Evolutionary conservation across 202 grass and related monocot species (phyloP).

Genomic region (Hordeum pubiflorum): DNA sequence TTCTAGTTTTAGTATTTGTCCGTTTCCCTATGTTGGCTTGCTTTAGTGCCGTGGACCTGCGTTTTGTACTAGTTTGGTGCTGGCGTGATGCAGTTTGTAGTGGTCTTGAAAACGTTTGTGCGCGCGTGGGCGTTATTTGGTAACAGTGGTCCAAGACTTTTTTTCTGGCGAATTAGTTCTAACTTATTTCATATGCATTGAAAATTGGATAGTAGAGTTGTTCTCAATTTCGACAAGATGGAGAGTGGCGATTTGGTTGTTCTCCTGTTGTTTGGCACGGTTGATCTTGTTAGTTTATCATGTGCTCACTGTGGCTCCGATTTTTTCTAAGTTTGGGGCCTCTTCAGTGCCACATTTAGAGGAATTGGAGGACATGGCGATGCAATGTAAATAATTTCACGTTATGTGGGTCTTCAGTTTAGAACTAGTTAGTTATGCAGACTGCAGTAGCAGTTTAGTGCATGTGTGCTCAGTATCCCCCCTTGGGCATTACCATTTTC

Average conservation of each 20-base stretch:
- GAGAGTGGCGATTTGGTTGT: background rate
- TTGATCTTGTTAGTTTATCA: background rate
- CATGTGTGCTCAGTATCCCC: background rate
- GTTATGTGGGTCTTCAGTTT: background rate
- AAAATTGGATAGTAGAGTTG: background rate
- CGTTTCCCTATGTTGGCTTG: constrained; percentile 10
- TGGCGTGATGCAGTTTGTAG: constrained; percentile 9
- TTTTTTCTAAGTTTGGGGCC: background rate
- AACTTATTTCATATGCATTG: background rate
- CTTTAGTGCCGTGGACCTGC: constrained; percentile 19
- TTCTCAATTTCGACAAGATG: background rate
- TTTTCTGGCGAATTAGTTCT: background rate
- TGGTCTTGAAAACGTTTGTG: background rate
- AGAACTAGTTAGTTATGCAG: background rate
- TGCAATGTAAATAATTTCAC: background rate
- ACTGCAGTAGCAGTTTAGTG: background rate
- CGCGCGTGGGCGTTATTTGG: constrained; percentile 19
- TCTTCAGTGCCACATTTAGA: background rate
- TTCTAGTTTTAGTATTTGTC: constrained; percentile 29
- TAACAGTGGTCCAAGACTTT: background rate
- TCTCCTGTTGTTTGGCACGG: background rate
- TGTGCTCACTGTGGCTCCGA: background rate
- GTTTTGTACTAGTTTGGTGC: constrained; percentile 9
- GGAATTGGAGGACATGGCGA: background rate
- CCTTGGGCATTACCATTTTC: background rate